Conservation (phyloP, 2,329 filamentous ascomycete genomes). For the Botrytis hyacinthi region DNA sequence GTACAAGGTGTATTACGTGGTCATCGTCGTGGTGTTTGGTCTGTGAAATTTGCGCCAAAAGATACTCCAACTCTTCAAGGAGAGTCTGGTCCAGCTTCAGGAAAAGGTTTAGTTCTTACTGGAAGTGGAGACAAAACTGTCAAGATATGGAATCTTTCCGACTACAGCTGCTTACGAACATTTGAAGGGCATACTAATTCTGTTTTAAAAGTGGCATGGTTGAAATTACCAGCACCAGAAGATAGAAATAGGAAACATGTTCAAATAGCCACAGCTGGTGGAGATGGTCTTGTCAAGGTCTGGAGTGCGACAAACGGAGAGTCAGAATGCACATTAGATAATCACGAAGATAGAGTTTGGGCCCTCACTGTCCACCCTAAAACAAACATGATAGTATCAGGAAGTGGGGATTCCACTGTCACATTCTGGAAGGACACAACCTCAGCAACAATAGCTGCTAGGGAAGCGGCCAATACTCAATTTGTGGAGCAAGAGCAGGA, state of each 20-base stretch:
- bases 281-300: slow-evolving; percentile 92
- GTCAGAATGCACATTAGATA: slow-evolving; percentile 85
- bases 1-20: slow-evolving; percentile 87
- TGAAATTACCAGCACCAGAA: slow-evolving; percentile 53
- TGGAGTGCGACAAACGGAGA: slow-evolving; percentile 90
- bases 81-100: slow-evolving; percentile 68
- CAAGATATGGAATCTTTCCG: slow-evolving; percentile 88
- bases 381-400: slow-evolving; percentile 77
- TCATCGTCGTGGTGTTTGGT: slow-evolving; percentile 94
- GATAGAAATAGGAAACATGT: slow-evolving; percentile 58
- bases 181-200: slow-evolving; percentile 97
- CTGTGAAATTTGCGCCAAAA: slow-evolving; percentile 82
- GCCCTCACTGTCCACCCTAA: slow-evolving; percentile 72
- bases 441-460: slow-evolving; percentile 70
- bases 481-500: slow-evolving; percentile 93
- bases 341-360: slow-evolving; percentile 96
- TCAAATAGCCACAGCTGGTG: slow-evolving; percentile 81
- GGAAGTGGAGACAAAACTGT: slow-evolving; percentile 95
- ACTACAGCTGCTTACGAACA: slow-evolving; percentile 89
- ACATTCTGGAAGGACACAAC: slow-evolving; percentile 97
- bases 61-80: slow-evolving; percentile 71
- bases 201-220: slow-evolving; percentile 89
- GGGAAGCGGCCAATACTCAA: slow-evolving; percentile 70
- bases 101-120: slow-evolving; percentile 80
- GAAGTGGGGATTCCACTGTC: slow-evolving; percentile 86